phyloP scores from a whole-genome alignment of 208 protist species.

The Wallacemonas sp. region DNA sequence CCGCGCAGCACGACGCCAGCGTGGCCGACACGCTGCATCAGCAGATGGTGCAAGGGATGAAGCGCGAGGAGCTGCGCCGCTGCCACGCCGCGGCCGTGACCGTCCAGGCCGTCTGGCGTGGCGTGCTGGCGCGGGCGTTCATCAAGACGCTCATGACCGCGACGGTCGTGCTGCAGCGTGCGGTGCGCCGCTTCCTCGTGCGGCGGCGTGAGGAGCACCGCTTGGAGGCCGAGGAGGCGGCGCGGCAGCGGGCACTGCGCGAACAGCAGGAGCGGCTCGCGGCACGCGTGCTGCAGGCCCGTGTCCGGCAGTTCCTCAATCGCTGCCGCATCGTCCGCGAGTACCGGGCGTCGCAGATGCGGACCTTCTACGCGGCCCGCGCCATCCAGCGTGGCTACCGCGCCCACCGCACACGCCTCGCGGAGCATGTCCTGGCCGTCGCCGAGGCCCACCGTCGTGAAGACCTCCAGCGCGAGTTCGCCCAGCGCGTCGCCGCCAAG shows the following conservation, averaged over 20 bases:
- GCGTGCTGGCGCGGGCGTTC: slow-evolving; percentile 62
- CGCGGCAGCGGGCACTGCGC: slow-evolving; percentile 30
- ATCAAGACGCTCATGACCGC: slow-evolving; percentile 50
- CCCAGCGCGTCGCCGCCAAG: slow-evolving; percentile 56
- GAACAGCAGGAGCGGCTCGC: slow-evolving; percentile 41
- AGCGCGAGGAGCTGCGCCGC: slow-evolving; percentile 56
- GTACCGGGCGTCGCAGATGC: slow-evolving; percentile 51
- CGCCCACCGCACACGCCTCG: slow-evolving; percentile 47
- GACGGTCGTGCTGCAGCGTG: slow-evolving; percentile 52
- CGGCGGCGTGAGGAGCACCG: slow-evolving; percentile 38
- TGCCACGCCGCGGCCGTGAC: slow-evolving; percentile 52
- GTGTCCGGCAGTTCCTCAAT: slow-evolving; percentile 68
- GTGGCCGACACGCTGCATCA: slow-evolving; percentile 70
- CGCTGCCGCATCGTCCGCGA: slow-evolving; percentile 58
- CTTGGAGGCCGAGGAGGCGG: slow-evolving; percentile 37
- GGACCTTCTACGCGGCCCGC: slow-evolving; percentile 60
- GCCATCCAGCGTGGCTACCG: slow-evolving; percentile 82
- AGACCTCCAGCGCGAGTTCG: slow-evolving; percentile 52
- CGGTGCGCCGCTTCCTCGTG: slow-evolving; percentile 58
- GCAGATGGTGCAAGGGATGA: slow-evolving; percentile 70
- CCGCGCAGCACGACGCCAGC: slow-evolving; percentile 45
- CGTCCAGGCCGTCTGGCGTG: slow-evolving; percentile 83
- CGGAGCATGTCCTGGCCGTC: slow-evolving; percentile 36
- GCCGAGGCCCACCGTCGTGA: slow-evolving; percentile 61
- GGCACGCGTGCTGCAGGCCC: slow-evolving; percentile 59